Evolutionary conservation across 208 protist species (phyloP), one percentile per base, ranked within the genome.

Genomic region (Leishmania mexicana): DNA sequence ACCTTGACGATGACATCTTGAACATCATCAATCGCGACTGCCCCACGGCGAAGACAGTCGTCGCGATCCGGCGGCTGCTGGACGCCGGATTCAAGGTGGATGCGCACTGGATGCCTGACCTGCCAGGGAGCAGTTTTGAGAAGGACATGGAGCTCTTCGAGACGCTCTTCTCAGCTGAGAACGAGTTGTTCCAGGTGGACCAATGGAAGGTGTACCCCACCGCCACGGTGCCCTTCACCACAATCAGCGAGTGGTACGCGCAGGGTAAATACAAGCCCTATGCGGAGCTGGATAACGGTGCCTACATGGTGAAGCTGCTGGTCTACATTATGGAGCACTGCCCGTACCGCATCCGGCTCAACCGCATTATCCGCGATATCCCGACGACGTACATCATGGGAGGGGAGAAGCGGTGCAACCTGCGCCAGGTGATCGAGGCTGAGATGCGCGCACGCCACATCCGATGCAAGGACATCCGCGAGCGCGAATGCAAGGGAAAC

Each of bases 171-270:
- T 95, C 92, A 2, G 3, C 35, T 11, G 93, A 98, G 35, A 97
- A 98, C 79, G 97, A 99, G 75, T 88, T 80, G 31, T 99, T 99
- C 81, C 96, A 99, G 81, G 94, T 98, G 28, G 99, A 99, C 83
- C 99, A 99, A 76, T 97, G 99, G 84, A 99, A 99, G 87, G 90
- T 99, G 7, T 99, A 99, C 90, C 99, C 99, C 47, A 99, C 98
- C 3, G 93, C 99, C 3, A 99, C 99, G 10, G 99, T 99, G 62
- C 96, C 99, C 38, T 99, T 99, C 84, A 99, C 99, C n/a, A 96
- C 95, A 76, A 96, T 99, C 81, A 98, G 98, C 68, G 97, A 99
- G 82, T 98, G 99, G 84, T 99, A 99, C 94, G 91, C 94, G 76
- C 95, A 95, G 78, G 98, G 98, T 2, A 83, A 86, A 45, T 99